phyloP scores from a whole-genome alignment of 495 filamentous ascomycete genomes.

The Penicillium daleae region DNA sequence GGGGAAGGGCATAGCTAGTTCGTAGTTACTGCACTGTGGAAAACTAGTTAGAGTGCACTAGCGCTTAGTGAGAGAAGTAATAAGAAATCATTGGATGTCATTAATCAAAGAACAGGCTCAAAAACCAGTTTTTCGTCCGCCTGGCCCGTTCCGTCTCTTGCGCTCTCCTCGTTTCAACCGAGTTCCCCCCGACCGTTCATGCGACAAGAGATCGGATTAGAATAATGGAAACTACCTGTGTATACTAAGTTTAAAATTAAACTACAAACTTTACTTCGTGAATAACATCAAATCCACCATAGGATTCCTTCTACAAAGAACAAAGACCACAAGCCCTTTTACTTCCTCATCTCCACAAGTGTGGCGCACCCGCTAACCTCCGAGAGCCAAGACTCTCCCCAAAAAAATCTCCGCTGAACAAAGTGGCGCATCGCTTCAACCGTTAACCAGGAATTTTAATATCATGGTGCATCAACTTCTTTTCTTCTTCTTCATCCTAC shows the following conservation, averaged over 20 bases:
- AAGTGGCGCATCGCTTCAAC: background rate
- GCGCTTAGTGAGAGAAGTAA: no score
- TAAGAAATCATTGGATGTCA: background rate
- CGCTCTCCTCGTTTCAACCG: background rate
- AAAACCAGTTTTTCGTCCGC: slow-evolving; percentile 1
- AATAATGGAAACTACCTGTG: background rate
- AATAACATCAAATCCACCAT: background rate
- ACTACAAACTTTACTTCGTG: background rate
- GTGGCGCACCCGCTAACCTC: background rate
- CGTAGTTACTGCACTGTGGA: background rate
- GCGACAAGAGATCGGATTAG: background rate
- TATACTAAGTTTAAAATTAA: background rate
- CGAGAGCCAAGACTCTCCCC: background rate
- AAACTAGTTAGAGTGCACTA: background rate
- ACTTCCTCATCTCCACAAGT: background rate
- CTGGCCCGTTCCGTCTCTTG: background rate
- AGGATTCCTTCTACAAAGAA: background rate
- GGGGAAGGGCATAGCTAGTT: background rate
- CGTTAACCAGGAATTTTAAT: no score
- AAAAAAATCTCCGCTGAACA: background rate
- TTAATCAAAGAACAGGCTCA: background rate
- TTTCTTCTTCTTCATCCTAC: background rate
- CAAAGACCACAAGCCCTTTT: no score
- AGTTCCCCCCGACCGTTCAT: background rate
- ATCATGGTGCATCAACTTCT: background rate